Conservation (phyloP, 345 rosid genomes). For the Raphanus raphanistrum region DNA sequence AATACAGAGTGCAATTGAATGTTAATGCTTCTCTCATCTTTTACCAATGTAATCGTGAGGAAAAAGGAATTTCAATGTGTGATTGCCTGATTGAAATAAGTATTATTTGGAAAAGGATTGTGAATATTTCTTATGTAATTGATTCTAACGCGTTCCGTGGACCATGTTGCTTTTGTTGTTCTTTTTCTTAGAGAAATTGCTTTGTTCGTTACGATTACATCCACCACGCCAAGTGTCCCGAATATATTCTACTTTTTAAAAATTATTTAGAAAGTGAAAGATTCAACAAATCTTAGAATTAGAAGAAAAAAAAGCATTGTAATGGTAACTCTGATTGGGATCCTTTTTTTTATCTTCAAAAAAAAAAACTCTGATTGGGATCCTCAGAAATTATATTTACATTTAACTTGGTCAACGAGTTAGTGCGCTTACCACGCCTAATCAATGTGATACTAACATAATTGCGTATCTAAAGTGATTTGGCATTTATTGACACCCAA, state of each 20-base stretch:
- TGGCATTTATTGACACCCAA: background rate
- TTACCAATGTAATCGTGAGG: constrained; percentile 28
- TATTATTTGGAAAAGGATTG: constrained; percentile 10
- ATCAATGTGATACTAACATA: background rate
- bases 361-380: constrained; percentile 15
- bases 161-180: constrained; percentile 32
- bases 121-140: constrained; percentile 24
- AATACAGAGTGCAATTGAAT: constrained; percentile 18
- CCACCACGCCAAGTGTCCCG: constrained; percentile 28
- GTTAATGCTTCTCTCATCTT: constrained; percentile 17
- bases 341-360: background rate
- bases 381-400: background rate
- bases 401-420: background rate
- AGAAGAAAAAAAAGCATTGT: background rate
- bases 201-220: constrained; percentile 24
- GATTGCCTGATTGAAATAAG: constrained; percentile 14
- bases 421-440: constrained; percentile 7
- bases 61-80: constrained; percentile 27
- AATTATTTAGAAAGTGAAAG: background rate
- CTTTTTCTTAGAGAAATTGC: constrained; percentile 17
- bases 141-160: constrained; percentile 28
- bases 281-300: background rate
- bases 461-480: background rate
- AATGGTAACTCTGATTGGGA: constrained; percentile 7
- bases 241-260: background rate